Evolutionary conservation across 768 basidiomycete species (phyloP).

Genomic region (Mycena filopes): DNA sequence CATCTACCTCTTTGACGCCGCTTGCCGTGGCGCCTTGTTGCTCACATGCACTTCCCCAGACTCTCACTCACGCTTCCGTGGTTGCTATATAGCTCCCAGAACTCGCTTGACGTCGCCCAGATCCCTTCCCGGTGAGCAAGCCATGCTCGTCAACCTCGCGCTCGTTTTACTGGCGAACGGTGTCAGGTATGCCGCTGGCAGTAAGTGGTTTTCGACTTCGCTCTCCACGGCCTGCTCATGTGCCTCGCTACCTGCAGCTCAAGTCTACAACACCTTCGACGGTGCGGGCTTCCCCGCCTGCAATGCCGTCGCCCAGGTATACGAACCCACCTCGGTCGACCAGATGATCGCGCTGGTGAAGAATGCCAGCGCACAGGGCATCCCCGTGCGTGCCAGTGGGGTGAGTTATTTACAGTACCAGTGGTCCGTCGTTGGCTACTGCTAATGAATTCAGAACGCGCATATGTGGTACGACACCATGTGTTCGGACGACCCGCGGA

Average conservation of each 20-base stretch:
- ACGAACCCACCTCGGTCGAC: conserved; percentile 44
- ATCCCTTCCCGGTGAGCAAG: conserved; percentile 1
- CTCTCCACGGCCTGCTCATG: neutral
- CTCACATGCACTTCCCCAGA: conserved; percentile 40
- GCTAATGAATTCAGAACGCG: conserved; percentile 39
- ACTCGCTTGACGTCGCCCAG: neutral
- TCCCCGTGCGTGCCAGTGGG: conserved; percentile 47
- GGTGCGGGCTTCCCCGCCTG: conserved; percentile 49
- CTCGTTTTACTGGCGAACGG: conserved; percentile 2
- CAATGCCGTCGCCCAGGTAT: conserved; percentile 43
- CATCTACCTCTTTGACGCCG: too few relatives aligned
- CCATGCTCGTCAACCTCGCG: conserved; percentile 2
- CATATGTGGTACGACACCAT: conserved; percentile 55
- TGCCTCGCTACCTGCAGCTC: conserved; percentile 27
- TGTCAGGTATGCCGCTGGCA: neutral
- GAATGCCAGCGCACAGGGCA: conserved; percentile 42
- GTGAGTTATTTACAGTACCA: conserved; percentile 33
- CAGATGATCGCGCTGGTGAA: conserved; percentile 47
- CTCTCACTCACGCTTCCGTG: conserved; percentile 21
- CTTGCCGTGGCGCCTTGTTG: too few relatives aligned
- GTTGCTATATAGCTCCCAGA: conserved; percentile 16
- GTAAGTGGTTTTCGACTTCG: neutral
- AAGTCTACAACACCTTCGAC: conserved; percentile 49
- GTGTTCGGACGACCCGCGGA: conserved; percentile 49
- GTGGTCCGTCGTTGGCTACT: neutral